Percentiles rank a stretch among this genome's conserved stretches.
phyloP scores from a whole-genome alignment of 2,329 filamentous ascomycete species.

The Botrytis tulipae region DNA sequence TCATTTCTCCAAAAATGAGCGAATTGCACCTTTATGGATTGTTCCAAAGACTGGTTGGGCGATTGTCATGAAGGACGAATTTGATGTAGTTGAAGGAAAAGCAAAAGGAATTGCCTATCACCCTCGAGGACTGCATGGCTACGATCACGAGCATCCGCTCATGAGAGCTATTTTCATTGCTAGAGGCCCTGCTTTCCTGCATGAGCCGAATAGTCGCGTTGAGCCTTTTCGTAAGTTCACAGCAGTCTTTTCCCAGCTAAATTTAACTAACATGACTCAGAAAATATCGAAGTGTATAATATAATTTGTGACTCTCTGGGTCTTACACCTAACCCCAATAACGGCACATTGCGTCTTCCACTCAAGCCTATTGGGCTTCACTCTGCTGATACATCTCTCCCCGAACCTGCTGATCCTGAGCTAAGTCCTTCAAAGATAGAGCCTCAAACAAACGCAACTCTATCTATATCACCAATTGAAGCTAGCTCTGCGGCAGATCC shows the following conservation, averaged over 20 bases:
- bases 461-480: slow-evolving; percentile 37
- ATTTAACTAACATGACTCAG: slow-evolving; percentile 46
- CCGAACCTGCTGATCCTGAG: slow-evolving; percentile 54
- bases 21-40: slow-evolving; percentile 94
- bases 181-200: slow-evolving; percentile 86
- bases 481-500: slow-evolving; percentile 33
- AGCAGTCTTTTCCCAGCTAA: background rate
- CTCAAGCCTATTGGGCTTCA: slow-evolving; percentile 50
- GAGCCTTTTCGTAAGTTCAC: slow-evolving; percentile 73
- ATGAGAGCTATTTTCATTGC: slow-evolving; percentile 97
- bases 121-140: slow-evolving; percentile 85
- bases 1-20: slow-evolving; percentile 82
- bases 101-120: slow-evolving; percentile 67
- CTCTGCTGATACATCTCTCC: slow-evolving; percentile 47
- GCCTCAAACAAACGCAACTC: slow-evolving; percentile 25
- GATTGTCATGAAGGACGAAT: slow-evolving; percentile 77
- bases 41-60: slow-evolving; percentile 92
- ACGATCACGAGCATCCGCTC: slow-evolving; percentile 89
- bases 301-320: slow-evolving; percentile 86
- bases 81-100: slow-evolving; percentile 68
- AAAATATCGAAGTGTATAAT: slow-evolving; percentile 95
- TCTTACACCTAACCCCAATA: slow-evolving; percentile 72
- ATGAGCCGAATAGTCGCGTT: slow-evolving; percentile 75
- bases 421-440: slow-evolving; percentile 16
- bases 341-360: slow-evolving; percentile 78